These are phyloP conservation scores for Thielaviopsis populi DNA, from an alignment of 2,329 filamentous ascomycete species.

Conservation along the genomic window DNA sequence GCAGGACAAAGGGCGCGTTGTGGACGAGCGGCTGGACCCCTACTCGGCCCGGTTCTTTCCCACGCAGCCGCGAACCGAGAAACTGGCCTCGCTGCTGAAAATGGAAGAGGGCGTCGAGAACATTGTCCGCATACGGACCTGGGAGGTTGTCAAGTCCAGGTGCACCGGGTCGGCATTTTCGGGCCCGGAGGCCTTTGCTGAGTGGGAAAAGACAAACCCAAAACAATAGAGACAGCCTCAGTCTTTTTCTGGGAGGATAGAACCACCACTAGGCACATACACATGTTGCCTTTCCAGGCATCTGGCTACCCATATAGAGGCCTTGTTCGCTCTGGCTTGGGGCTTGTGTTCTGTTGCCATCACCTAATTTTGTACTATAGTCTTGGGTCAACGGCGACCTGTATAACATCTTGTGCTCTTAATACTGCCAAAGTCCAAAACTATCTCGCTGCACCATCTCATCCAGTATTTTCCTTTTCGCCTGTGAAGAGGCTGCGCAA, in stretches of 20 bases:
- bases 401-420: not conserved
- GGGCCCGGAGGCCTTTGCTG: constrained; percentile 39
- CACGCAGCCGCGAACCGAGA: constrained; percentile 64
- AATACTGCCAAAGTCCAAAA: not conserved
- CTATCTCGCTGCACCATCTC: not conserved
- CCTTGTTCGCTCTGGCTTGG: not conserved
- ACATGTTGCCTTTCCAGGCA: not conserved
- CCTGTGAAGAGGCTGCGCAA: not conserved
- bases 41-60: constrained; percentile 77
- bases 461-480: not conserved
- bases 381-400: not conserved
- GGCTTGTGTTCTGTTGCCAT: not conserved
- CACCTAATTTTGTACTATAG: constrained; percentile 3
- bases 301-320: not conserved
- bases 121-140: constrained; percentile 69
- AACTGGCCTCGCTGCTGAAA: constrained; percentile 54
- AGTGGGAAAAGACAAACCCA: constrained; percentile 37
- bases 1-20: constrained; percentile 53
- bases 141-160: constrained; percentile 60
- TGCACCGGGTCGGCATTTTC: constrained; percentile 38
- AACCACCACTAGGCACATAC: too few species aligned
- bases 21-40: constrained; percentile 82
- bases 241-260: not conserved
- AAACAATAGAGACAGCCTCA: constrained; percentile 12
- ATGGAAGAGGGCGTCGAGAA: constrained; percentile 63